phyloP scores from a whole-genome alignment of 495 filamentous ascomycete genomes.

The Tetracladium marchalianum region DNA sequence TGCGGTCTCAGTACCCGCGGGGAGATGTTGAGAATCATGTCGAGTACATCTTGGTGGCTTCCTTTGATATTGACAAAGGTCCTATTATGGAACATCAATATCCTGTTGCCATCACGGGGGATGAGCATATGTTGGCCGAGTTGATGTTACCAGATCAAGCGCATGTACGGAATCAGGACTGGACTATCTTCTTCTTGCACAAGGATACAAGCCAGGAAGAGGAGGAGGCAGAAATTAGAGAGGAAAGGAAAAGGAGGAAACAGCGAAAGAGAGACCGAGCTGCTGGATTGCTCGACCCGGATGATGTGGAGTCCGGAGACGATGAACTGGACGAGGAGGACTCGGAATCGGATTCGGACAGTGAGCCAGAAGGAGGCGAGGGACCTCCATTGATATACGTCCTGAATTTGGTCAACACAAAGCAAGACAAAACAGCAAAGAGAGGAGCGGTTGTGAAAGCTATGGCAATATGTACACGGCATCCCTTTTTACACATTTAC shows the following conservation, averaged over 20 bases:
- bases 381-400: conserved; percentile 96
- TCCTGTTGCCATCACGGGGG: conserved; percentile 87
- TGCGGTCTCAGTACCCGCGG: conserved; percentile 81
- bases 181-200: conserved; percentile 98
- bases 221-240: conserved; percentile 52
- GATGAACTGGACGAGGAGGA: conserved; percentile 37
- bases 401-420: conserved; percentile 94
- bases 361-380: conserved; percentile 56
- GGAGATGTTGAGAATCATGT: conserved; percentile 82
- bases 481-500: conserved; percentile 98
- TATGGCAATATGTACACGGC: conserved; percentile 98
- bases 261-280: conserved; percentile 34
- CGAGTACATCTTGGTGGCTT: conserved; percentile 97
- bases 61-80: conserved; percentile 92
- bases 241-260: conserved; percentile 37
- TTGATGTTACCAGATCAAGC: conserved; percentile 98
- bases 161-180: conserved; percentile 90
- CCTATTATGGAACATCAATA: conserved; percentile 99
- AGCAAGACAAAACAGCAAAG: conserved; percentile 85
- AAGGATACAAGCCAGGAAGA: conserved; percentile 80
- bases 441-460: conserved; percentile 93
- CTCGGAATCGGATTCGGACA: conserved; percentile 36
- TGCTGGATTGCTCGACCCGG: conserved; percentile 42
- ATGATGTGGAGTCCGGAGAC: conserved; percentile 35
- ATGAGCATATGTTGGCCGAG: conserved; percentile 94